phyloP scores from a whole-genome alignment of 176 grass and related monocot species.

The Alloteropsis semialata region DNA sequence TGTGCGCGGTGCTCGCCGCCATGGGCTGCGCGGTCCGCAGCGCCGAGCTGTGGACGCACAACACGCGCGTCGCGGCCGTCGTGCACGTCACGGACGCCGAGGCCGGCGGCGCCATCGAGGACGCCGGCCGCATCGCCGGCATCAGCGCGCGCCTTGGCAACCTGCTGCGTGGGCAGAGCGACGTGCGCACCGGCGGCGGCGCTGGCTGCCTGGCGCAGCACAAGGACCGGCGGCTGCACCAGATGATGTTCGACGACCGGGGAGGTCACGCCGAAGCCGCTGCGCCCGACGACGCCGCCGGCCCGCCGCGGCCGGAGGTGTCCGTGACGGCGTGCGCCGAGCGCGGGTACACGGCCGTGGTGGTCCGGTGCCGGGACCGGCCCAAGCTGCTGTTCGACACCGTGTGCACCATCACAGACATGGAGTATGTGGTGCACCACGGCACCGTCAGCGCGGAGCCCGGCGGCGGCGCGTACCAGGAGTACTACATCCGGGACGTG shows the following conservation, averaged over 20 bases:
- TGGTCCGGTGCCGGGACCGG: slow-evolving; percentile 68
- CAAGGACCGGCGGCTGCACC: slow-evolving; percentile 80
- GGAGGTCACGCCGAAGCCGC: slow-evolving; percentile 30
- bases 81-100: slow-evolving; percentile 56
- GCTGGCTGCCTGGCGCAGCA: slow-evolving; percentile 41
- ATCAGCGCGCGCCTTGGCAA: slow-evolving; percentile 56
- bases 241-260: slow-evolving; percentile 77
- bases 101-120: slow-evolving; percentile 33
- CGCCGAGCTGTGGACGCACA: slow-evolving; percentile 92
- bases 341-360: slow-evolving; percentile 66
- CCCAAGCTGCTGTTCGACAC: slow-evolving; percentile 92
- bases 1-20: slow-evolving; percentile 66
- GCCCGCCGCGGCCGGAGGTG: slow-evolving; percentile 37
- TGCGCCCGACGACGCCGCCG: not conserved
- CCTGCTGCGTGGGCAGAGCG: slow-evolving; percentile 48
- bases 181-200: slow-evolving; percentile 1
- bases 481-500: slow-evolving; percentile 83
- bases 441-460: slow-evolving; percentile 49
- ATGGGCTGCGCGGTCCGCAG: slow-evolving; percentile 51
- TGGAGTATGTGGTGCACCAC: slow-evolving; percentile 80
- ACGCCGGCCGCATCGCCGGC: slow-evolving; percentile 33
- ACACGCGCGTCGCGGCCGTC: slow-evolving; percentile 68
- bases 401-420: slow-evolving; percentile 87
- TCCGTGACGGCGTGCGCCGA: slow-evolving; percentile 57
- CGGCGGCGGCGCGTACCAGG: slow-evolving; percentile 68